These are phyloP conservation scores for Pseudogymnoascus sp. DNA, from an alignment of 2,329 filamentous ascomycete genomes.

Conservation along the genomic window DNA sequence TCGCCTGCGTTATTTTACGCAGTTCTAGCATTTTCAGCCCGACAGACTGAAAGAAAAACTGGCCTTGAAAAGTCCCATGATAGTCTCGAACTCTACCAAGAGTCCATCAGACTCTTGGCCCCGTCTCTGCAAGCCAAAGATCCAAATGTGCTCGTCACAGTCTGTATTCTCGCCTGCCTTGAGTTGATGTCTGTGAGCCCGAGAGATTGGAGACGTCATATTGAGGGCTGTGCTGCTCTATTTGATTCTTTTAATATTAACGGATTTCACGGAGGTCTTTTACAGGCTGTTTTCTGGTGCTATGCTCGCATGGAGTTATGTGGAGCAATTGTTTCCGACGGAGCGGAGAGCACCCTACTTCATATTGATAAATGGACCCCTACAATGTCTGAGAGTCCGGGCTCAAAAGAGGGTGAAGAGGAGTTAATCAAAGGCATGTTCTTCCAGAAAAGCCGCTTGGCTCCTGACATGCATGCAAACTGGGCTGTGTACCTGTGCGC, in stretches of 20 bases:
- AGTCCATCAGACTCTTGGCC: conserved; percentile 38
- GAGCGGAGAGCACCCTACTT: conserved; percentile 40
- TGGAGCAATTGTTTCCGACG: conserved; percentile 43
- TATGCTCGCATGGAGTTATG: conserved; percentile 50
- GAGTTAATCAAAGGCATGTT: conserved; percentile 13
- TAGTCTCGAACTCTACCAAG: conserved; percentile 45
- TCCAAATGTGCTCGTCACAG: conserved; percentile 38
- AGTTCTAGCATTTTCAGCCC: conserved; percentile 45
- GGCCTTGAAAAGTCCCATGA: conserved; percentile 36
- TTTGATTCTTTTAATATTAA: conserved; percentile 43
- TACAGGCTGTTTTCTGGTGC: conserved; percentile 50
- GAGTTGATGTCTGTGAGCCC: conserved; percentile 42
- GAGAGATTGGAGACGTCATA: conserved; percentile 45
- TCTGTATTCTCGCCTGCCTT: conserved; percentile 39
- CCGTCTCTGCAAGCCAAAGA: conserved; percentile 37
- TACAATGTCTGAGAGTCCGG: conserved; percentile 16
- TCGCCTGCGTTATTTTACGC: conserved; percentile 40
- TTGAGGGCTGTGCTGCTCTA: conserved; percentile 48
- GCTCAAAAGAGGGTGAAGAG: neutral
- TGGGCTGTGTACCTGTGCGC: conserved; percentile 50
- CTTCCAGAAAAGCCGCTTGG: conserved; percentile 20
- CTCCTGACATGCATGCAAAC: conserved; percentile 50
- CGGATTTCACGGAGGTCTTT: conserved; percentile 39
- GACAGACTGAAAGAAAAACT: conserved; percentile 40
- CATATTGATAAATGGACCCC: conserved; percentile 42